Base-by-base conservation (phyloP, 371 early-diverging fungal genomes). In the Apophysomyces sp. region DNA sequence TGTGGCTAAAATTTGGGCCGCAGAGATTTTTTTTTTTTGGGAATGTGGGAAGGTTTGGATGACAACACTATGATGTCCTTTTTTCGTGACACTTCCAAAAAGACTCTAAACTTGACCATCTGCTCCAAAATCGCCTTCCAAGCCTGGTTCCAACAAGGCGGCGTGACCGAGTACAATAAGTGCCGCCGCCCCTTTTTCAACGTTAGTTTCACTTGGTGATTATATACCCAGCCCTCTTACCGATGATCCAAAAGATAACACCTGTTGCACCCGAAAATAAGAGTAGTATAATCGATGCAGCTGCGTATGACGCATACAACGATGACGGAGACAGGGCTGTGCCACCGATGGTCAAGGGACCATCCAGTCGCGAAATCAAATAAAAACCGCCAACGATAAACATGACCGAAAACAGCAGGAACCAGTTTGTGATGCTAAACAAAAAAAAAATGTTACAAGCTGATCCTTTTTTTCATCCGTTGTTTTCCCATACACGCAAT, bases 201-300 rank as follows among this genome's bases (percentile, higher is more conserved):
- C 11, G 52, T 55, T 13, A 49, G 26, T 26, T 24, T n/a, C 41
- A 3, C 40, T 21, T 9, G n/a, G 16, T 6, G 18, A 41, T 16
- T 28, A 63, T 21, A 61, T 24, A 32, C 30, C 21, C 21, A 39
- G 32, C 27, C n/a, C 29, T 72, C 77, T 60, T 80, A 83, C 86
- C 87, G 60, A 87, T 73, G 59, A 88, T 82, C 88, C 88, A 89
- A 49, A 89, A 88, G 36, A 89, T 72, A 24, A 83, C 80, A 13
- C 86, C 84, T 5, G 86, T 81, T 40, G 86, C 81, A 5, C 86
- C 86, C 29, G 86, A 86, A 63, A 89, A 74, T 52, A 84, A 78
- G 41, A 89, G 73, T 31, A 89, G 63, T 26, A 84, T 51, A 34
- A 88, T 65, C 6, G 88, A 78, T 30, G 79, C 62, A 49, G 67